Evolutionary conservation across 768 basidiomycete genomes (phyloP), one percentile per base, ranked within the genome.

Genomic region (Psilocybe cubensis): DNA sequence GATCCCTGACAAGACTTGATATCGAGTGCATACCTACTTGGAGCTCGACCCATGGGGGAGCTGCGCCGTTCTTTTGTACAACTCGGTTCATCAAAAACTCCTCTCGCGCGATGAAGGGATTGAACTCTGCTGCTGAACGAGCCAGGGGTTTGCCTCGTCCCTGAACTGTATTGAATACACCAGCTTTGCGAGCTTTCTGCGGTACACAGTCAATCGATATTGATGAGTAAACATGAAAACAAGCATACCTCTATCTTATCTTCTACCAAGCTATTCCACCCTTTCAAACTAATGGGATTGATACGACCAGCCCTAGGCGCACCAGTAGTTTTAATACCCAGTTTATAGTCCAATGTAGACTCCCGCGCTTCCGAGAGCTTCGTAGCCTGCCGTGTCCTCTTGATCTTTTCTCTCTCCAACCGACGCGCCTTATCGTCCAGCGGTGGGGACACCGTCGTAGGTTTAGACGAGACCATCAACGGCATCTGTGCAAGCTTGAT

Each of bases 81-180:
- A 93, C 92, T 11, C 92, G 84, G 63, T 94, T 95, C 87, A 94
- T 86, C 46, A 94, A 74, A 63, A 88, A 91, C 66, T 94, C 92
- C 62, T 91, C 89, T 7, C 88, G 79, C 6, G 81, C 82, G 57
- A 95, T 87, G 70, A 82, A 82, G 0, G 82, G 80, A 58, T 82
- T 83, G 8, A 69, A 66, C 61, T 82, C 81, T 28, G 81, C 80
- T 18, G 63, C 66, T 12, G 72, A 68, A 0, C 69, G 66, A 0
- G 60, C 57, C 10, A 82, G 61, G 18, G 81, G 81, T 49, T 76
- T 63, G 6, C 82, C 82, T 41, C 86, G 79, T 1, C 92, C 92
- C 65, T 85, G 83, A 35, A 94, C 75, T n/a, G 75, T 76, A n/a
- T 83, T 81, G 68, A 94, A 94, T 14, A 83, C 71, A 1, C 93